Evolutionary conservation across 768 basidiomycete genomes (phyloP).

Genomic region (Leccinum ochraceum): DNA sequence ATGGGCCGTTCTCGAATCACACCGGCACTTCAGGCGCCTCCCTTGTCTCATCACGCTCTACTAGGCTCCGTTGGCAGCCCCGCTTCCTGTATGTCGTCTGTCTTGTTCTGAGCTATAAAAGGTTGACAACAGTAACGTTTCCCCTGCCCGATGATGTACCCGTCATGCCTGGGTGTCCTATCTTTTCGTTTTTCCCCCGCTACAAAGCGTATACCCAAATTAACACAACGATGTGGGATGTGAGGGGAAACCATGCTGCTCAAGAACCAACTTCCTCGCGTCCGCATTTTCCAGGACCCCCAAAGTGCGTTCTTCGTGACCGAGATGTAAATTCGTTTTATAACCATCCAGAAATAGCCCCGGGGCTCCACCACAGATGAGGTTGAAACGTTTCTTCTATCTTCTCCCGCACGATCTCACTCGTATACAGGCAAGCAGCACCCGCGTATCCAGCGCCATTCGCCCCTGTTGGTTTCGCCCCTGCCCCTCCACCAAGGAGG

Average conservation of each 20-base stretch:
- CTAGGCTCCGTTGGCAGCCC: conserved; percentile 26
- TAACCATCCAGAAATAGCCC: conserved; percentile 14
- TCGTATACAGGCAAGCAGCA: conserved; percentile 16
- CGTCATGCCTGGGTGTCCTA: conserved; percentile 33
- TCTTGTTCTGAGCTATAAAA: conserved; percentile 29
- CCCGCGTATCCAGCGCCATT: conserved; percentile 20
- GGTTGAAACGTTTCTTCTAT: background rate
- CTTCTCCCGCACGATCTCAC: background rate
- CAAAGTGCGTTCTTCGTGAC: conserved; percentile 18
- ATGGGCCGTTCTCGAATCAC: conserved; percentile 23
- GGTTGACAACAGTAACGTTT: background rate
- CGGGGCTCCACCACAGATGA: conserved; percentile 16
- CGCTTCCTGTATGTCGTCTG: conserved; percentile 22
- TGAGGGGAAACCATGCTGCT: conserved; percentile 16
- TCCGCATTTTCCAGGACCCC: conserved; percentile 15
- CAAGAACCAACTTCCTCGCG: conserved; percentile 18
- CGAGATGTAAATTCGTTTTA: background rate
- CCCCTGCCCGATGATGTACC: conserved; percentile 12
- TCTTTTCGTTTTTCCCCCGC: conserved; percentile 34
- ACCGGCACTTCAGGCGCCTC: conserved; percentile 15
- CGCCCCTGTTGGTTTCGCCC: conserved; percentile 15
- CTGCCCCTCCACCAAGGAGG: conserved; percentile 17
- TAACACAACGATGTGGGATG: conserved; percentile 33
- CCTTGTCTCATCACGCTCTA: conserved; percentile 22
- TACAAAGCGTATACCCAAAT: conserved; percentile 36